phyloP scores from a whole-genome alignment of 2,329 filamentous ascomycete genomes.

The Bipolaris sorokiniana region DNA sequence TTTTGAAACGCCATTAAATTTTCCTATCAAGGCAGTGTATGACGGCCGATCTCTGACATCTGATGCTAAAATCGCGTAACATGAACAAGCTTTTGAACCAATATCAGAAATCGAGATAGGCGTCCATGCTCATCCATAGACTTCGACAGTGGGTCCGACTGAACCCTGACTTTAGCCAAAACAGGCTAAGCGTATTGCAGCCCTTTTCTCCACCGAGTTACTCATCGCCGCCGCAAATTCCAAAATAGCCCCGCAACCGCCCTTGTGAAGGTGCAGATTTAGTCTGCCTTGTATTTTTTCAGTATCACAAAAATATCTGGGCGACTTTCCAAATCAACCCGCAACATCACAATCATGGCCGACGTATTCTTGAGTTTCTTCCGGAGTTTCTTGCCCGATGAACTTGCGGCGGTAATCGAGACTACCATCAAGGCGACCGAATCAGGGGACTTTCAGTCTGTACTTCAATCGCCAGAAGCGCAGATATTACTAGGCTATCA shows the following conservation, averaged over 20 bases:
- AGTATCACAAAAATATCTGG: background rate
- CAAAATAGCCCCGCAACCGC: conserved; percentile 27
- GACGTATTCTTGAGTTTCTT: conserved; percentile 53
- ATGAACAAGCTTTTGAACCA: background rate
- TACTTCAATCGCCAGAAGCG: conserved; percentile 50
- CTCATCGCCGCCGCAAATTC: conserved; percentile 35
- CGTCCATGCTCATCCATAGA: background rate
- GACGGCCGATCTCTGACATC: background rate
- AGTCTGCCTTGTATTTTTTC: conserved; percentile 3
- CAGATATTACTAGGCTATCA: conserved; percentile 51
- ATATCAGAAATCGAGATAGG: background rate
- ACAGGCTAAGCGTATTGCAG: conserved; percentile 32
- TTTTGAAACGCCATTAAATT: no score
- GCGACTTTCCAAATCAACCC: background rate
- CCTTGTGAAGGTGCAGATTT: conserved; percentile 16
- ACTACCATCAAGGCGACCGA: conserved; percentile 50
- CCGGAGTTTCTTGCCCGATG: conserved; percentile 50
- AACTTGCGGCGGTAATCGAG: conserved; percentile 48
- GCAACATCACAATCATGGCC: conserved; percentile 41
- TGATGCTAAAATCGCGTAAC: background rate
- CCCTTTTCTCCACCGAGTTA: conserved; percentile 40
- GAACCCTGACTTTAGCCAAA: conserved; percentile 20
- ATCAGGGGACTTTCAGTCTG: conserved; percentile 50
- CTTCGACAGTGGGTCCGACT: conserved; percentile 2
- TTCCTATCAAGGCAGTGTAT: background rate